Base-by-base conservation (phyloP, 331 rosid species). In the Erythrophleum ivorense region DNA sequence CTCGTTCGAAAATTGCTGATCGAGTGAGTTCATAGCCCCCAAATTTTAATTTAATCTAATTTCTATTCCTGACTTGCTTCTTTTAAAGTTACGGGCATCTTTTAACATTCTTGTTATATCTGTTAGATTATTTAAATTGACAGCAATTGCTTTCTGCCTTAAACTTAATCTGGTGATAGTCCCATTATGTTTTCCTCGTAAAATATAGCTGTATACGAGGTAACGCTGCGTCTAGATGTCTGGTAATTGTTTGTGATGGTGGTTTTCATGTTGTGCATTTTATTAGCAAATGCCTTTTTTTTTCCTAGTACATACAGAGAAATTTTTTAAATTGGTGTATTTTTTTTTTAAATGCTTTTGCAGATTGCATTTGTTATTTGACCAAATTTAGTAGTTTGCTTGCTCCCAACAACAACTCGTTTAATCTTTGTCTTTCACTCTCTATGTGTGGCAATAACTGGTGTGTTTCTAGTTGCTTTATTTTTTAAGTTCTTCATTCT, bases 1-100 rank as follows among this genome's bases (percentile, higher is more conserved):
- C 92, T 91, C 86, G 91, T 95, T 73, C 93, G 97, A 63, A 86
- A 86, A 84, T 85, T 91, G 81, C 97, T 95, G 73, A 68, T 91
- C 36, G 90, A 90, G 99, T 95, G 72, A 86, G 93, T 87, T 79
- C 87, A 38, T 50, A 9, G 50, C 71, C 83, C 78, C 85, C 53
- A 48, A 53, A 49, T 19, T 76, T 64, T 13, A 5, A 16, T 62
- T 13, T 9, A 13, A 9, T 67, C 13, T 18, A 18, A 66, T 9
- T 40, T 76, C 7, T n/a, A 11, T 33, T 50, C 1, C 55, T 52
- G 12, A 3, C 52, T 6, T 31, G 13, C 55, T 16, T 67, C 52
- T 24, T 16, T 24, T 16, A 9, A 58, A 59, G 62, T 55, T 74
- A 13, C 73, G 3, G 31, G 34, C 14, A 41, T 68, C 49, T 8